A percentile compares a stretch with the other conserved stretches of the same genome.
phyloP scores from a whole-genome alignment of 1,284 basidiomycete species.

The Heterobasidion irregulare region DNA sequence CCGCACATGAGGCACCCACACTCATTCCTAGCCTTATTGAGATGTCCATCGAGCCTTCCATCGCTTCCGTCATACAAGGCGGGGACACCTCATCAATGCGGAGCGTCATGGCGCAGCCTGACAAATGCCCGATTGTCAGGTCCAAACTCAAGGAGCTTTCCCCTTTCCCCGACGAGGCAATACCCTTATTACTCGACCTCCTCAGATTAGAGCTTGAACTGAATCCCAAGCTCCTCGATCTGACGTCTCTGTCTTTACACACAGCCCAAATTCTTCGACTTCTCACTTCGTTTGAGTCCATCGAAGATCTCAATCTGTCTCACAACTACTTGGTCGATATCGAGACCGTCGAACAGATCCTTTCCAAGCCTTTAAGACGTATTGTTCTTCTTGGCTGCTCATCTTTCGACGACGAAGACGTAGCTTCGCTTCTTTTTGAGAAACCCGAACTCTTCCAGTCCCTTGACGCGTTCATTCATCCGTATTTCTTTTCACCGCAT shows the following conservation, averaged over 20 bases:
- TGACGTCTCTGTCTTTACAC: constrained; percentile 17
- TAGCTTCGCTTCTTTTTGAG: constrained; percentile 13
- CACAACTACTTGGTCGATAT: constrained; percentile 12
- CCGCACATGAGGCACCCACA: background rate
- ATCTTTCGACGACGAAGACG: constrained; percentile 14
- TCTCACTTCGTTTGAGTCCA: constrained; percentile 4
- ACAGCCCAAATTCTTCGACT: constrained; percentile 13
- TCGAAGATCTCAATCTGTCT: constrained; percentile 20
- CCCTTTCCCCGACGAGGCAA: constrained; percentile 17
- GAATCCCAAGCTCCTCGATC: constrained; percentile 11
- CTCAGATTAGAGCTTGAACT: constrained; percentile 7
- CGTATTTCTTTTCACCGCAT: constrained; percentile 8
- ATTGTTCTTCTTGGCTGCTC: constrained; percentile 20
- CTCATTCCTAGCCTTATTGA: constrained; percentile 13
- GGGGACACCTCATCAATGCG: constrained; percentile 17
- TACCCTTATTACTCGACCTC: constrained; percentile 14
- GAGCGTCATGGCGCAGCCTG: constrained; percentile 18
- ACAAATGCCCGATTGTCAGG: constrained; percentile 14
- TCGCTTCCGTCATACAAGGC: constrained; percentile 16
- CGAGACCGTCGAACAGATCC: constrained; percentile 12
- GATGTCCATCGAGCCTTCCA: constrained; percentile 17
- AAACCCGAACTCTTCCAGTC: constrained; percentile 16
- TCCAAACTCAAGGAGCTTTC: constrained; percentile 10
- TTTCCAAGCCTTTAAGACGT: constrained; percentile 13
- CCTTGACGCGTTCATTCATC: constrained; percentile 22